Percentiles rank a stretch among this genome's conserved stretches.
These are phyloP conservation scores for Phytophthora parvispora DNA, from an alignment of 352 stramenopile species.

Conservation along the genomic window DNA sequence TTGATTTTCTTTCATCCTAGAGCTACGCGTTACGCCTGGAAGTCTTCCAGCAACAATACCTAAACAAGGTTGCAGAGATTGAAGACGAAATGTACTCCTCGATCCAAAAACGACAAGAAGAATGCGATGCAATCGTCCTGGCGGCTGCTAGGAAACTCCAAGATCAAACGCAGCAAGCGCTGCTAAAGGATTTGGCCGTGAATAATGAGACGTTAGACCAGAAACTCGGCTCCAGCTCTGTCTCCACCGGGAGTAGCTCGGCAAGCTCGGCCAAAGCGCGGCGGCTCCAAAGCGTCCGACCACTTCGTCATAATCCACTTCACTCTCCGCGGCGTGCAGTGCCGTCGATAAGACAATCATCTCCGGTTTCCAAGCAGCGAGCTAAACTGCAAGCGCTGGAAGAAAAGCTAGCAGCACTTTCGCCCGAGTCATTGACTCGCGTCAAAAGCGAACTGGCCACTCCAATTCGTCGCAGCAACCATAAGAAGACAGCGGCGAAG, in stretches of 20 bases:
- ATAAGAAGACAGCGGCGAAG: not conserved
- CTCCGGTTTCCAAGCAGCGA: conserved; percentile 59
- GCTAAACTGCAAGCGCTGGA: conserved; percentile 67
- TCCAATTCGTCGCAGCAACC: not conserved
- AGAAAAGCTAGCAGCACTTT: conserved; percentile 62
- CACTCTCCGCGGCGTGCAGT: not conserved
- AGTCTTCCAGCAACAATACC: conserved; percentile 73
- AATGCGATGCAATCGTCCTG: conserved; percentile 49
- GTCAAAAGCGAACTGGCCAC: conserved; percentile 34
- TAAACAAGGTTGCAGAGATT: conserved; percentile 64
- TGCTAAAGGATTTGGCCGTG: conserved; percentile 30
- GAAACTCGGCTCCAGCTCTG: conserved; percentile 3
- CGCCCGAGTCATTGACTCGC: conserved; percentile 55
- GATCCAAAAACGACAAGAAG: conserved; percentile 54
- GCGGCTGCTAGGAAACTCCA: conserved; percentile 57
- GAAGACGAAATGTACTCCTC: conserved; percentile 55
- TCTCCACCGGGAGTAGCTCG: conserved; percentile 25
- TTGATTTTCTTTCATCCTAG: conserved; percentile 19
- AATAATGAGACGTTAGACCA: conserved; percentile 11
- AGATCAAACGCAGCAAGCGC: conserved; percentile 45
- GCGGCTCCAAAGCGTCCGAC: conserved; percentile 1
- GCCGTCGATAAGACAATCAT: conserved; percentile 24
- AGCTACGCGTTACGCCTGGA: conserved; percentile 65
- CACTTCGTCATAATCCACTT: conserved; percentile 5
- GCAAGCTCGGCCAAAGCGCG: conserved; percentile 11